Conservation (phyloP, 805 yeast species). For the Schwanniomyces sp. region DNA sequence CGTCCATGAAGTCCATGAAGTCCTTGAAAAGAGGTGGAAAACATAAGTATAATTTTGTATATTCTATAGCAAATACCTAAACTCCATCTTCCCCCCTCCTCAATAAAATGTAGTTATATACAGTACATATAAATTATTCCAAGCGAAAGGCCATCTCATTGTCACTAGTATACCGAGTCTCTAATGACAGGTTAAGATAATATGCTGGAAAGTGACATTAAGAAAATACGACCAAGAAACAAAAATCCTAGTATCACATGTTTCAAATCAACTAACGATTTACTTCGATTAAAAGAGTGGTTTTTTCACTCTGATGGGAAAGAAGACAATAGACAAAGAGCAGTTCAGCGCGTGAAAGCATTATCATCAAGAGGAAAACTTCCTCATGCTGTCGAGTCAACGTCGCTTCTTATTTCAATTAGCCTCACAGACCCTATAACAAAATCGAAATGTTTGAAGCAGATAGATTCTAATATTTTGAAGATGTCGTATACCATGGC, state of each 20-base stretch:
- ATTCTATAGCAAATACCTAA: no score
- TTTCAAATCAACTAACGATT: slow-evolving; percentile 41
- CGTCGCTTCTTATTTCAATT: slow-evolving; percentile 57
- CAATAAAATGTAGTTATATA: no score
- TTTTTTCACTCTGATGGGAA: slow-evolving; percentile 43
- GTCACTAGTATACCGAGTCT: no score
- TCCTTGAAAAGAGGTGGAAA: no score
- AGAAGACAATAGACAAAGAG: slow-evolving; percentile 39
- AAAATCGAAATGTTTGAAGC: slow-evolving; percentile 5
- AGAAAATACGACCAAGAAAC: neutral
- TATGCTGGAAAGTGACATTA: neutral
- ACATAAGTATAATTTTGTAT: no score
- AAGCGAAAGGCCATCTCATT: no score
- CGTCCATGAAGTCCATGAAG: no score
- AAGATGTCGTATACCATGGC: slow-evolving; percentile 69
- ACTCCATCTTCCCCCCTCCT: no score
- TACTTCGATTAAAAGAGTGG: slow-evolving; percentile 47
- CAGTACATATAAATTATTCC: no score
- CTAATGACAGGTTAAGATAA: no score
- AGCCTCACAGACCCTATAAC: slow-evolving; percentile 37
- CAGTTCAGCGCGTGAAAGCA: slow-evolving; percentile 52
- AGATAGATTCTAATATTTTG: slow-evolving; percentile 32
- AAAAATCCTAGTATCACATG: slow-evolving; percentile 16
- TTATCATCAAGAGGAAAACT: slow-evolving; percentile 59
- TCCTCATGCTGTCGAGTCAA: slow-evolving; percentile 73